Evolutionary conservation across 352 stramenopile species (phyloP).

Genomic region (Blastocystis sp.): DNA sequence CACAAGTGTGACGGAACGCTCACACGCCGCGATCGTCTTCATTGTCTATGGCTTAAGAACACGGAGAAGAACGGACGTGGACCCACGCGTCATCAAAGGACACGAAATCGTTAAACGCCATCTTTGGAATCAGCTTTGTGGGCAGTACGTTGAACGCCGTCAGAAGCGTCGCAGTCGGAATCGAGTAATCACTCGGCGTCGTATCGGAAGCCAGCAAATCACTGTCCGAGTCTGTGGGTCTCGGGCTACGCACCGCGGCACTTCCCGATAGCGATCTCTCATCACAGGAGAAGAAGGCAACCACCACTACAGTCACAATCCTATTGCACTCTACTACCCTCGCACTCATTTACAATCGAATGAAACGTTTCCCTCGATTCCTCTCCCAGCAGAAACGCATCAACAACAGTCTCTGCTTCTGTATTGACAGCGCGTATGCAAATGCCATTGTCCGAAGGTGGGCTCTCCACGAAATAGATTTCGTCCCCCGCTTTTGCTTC

Average conservation of each 20-base stretch:
- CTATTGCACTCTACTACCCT: neutral
- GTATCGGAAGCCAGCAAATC: too few species aligned
- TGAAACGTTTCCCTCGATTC: neutral
- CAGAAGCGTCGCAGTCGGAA: neutral
- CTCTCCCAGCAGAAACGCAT: neutral
- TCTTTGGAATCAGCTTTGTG: neutral
- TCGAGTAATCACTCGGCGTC: too few species aligned
- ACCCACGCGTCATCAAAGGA: neutral
- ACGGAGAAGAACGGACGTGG: neutral
- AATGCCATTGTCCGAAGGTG: neutral
- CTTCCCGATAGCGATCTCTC: neutral
- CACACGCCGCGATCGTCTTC: neutral
- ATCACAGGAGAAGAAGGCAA: neutral
- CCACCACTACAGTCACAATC: neutral
- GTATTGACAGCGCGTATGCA: neutral
- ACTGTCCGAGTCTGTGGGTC: too few species aligned
- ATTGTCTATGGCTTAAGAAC: neutral
- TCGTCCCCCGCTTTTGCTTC: neutral
- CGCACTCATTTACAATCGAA: neutral
- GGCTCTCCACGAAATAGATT: constrained; percentile 8
- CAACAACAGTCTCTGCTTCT: neutral
- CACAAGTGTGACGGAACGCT: constrained; percentile 79
- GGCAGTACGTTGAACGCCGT: neutral
- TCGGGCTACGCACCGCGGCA: too few species aligned
- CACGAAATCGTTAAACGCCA: neutral